Base-by-base conservation (phyloP, 2,329 filamentous ascomycete genomes). In the Fusarium floridanum region DNA sequence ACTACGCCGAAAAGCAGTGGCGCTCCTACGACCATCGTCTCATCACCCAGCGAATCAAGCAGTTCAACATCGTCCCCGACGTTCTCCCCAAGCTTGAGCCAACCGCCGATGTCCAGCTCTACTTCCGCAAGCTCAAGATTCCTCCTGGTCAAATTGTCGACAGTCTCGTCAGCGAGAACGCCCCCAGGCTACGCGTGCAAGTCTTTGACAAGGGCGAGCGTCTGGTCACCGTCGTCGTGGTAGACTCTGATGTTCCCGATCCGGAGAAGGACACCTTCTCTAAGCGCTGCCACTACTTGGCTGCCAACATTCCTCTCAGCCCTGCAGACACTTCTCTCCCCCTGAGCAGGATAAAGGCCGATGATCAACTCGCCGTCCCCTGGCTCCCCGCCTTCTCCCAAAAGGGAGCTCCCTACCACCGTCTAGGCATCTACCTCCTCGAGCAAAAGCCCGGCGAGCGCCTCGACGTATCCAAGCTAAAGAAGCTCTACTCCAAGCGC, bases 201-300 rank as follows among this genome's bases (percentile, higher is more conserved):
- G 90, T 93, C 39, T 99, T 98, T 81, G 91, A 96, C 80, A 88
- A 89, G 64, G 95, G 95, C 72, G 88, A 94, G 82, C 93, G 95
- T 78, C 88, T 98, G 34, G 91, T 98, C 76, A 95, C 93, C 11
- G 89, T 99, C 43, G 94, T 92, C 2, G 93, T 98, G 61, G 87
- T 98, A 72, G 96, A 99, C 84, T 89, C 95, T 1, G 97, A 99
- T 84, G 95, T 98, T 0, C 97, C 97, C 64, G 91, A 95, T 75
- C 83, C 92, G 6, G 91, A 93, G 70, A 88, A 85, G 22, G 93
- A 99, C 82, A 85, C 86, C 72, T 99, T 97, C 85, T 88, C 89
- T 71, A 93, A 92, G 82, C 91, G 94, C 79, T 97, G 93, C 83
- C 96, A 98, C 85, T 98, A 93, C 85, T 88, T 98, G 43, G 96